Conservation (phyloP, 768 basidiomycete genomes). For the Hypholoma sublateritium region DNA sequence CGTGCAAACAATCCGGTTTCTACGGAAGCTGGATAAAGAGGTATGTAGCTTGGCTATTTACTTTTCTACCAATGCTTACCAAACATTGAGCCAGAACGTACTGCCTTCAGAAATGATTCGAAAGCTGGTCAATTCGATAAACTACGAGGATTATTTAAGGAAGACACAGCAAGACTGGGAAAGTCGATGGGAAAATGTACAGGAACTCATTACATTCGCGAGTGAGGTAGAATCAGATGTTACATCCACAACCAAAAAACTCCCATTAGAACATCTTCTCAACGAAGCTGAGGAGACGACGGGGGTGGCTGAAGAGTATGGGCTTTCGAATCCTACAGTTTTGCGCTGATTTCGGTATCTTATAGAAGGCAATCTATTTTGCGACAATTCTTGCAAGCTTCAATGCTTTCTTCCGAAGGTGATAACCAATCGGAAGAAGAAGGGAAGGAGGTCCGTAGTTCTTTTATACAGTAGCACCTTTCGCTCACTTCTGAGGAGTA, state of each 20-base stretch:
- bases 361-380: constrained; percentile 53
- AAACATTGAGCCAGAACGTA: constrained; percentile 40
- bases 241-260: background rate
- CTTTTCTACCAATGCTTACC: background rate
- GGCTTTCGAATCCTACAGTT: background rate
- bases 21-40: constrained; percentile 54
- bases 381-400: constrained; percentile 72
- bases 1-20: constrained; percentile 49
- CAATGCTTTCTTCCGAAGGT: constrained; percentile 81
- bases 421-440: constrained; percentile 58
- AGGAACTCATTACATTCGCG: constrained; percentile 81
- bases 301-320: background rate
- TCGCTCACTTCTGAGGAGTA: constrained; percentile 22
- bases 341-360: background rate
- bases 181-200: constrained; percentile 81
- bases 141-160: constrained; percentile 68
- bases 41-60: constrained; percentile 32
- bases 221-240: constrained; percentile 47
- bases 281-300: background rate
- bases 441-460: constrained; percentile 38
- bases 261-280: background rate
- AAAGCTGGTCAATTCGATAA: constrained; percentile 51
- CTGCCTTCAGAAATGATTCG: constrained; percentile 66
- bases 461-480: background rate
- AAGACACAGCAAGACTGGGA: constrained; percentile 75